phyloP scores from a whole-genome alignment of 1,284 basidiomycete species.

The Takashimella tepidaria region DNA sequence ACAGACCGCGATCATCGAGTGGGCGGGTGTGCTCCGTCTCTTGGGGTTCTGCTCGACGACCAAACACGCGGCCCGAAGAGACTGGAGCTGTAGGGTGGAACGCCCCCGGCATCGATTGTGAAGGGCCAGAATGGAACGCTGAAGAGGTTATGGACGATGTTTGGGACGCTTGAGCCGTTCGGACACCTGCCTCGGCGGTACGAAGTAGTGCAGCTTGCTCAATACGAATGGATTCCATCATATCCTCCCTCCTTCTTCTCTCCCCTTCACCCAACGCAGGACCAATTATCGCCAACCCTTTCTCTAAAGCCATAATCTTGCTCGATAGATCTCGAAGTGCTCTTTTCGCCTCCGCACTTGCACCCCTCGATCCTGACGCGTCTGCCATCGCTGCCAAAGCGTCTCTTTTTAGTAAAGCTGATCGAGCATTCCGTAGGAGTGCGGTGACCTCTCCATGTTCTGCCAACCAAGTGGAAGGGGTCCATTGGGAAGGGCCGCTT shows the following conservation, averaged over 20 bases:
- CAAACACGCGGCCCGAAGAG: slow-evolving; percentile 69
- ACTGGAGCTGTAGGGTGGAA: slow-evolving; percentile 19
- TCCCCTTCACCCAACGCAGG: slow-evolving; percentile 73
- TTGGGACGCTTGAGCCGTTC: slow-evolving; percentile 2
- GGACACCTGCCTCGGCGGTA: slow-evolving; percentile 44
- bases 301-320: slow-evolving; percentile 64
- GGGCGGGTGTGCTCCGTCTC: slow-evolving; percentile 84
- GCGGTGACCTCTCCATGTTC: slow-evolving; percentile 71
- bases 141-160: slow-evolving; percentile 1
- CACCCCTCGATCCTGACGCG: slow-evolving; percentile 65
- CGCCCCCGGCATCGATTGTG: background rate
- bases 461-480: slow-evolving; percentile 71
- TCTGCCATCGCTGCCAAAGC: slow-evolving; percentile 70
- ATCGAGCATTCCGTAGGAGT: slow-evolving; percentile 71
- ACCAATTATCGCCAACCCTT: slow-evolving; percentile 59
- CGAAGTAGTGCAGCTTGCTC: slow-evolving; percentile 58
- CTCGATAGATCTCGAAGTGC: slow-evolving; percentile 68
- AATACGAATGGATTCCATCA: slow-evolving; percentile 68
- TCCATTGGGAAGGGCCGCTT: slow-evolving; percentile 53
- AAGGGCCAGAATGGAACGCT: slow-evolving; percentile 19
- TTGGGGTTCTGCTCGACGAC: slow-evolving; percentile 55
- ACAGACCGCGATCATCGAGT: slow-evolving; percentile 72
- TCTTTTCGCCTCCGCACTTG: slow-evolving; percentile 77
- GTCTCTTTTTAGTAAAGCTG: slow-evolving; percentile 79
- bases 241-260: slow-evolving; percentile 71